phyloP scores from a whole-genome alignment of 768 basidiomycete species.

The Lactarius hengduanensis region DNA sequence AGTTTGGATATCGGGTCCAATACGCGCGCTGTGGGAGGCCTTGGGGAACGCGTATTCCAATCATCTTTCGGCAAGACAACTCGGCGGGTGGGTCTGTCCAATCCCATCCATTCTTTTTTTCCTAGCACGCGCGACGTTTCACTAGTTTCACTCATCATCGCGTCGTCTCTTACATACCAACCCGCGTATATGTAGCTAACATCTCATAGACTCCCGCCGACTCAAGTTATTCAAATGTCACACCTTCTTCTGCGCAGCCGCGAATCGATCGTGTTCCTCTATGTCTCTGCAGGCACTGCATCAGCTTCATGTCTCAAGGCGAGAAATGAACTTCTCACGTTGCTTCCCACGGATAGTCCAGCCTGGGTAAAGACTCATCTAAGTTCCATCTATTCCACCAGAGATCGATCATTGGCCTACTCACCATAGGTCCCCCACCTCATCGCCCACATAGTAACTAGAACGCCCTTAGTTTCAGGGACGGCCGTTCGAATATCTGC shows the following conservation, averaged over 20 bases:
- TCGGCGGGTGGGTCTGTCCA: background rate
- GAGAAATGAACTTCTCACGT: slow-evolving; percentile 44
- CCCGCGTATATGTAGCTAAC: background rate
- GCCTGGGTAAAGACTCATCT: slow-evolving; percentile 44
- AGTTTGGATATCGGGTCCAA: slow-evolving; percentile 2
- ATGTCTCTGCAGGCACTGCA: slow-evolving; percentile 51
- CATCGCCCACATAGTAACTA: slow-evolving; percentile 79
- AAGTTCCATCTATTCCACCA: background rate
- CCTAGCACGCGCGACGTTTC: too few relatives aligned
- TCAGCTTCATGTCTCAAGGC: slow-evolving; percentile 24
- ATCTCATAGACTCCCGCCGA: background rate
- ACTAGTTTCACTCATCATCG: too few relatives aligned
- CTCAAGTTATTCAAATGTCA: background rate
- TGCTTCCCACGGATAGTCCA: slow-evolving; percentile 85
- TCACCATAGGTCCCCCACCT: slow-evolving; percentile 71
- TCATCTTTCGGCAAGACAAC: too few relatives aligned
- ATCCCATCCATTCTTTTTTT: background rate
- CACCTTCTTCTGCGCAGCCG: slow-evolving; percentile 35
- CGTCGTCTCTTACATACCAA: slow-evolving; percentile 1
- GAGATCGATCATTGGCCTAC: slow-evolving; percentile 33
- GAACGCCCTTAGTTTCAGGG: slow-evolving; percentile 30
- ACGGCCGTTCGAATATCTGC: slow-evolving; percentile 7
- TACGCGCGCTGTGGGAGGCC: background rate
- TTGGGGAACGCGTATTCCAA: background rate
- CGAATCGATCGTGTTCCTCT: slow-evolving; percentile 69